Evolutionary conservation across 2,329 filamentous ascomycete genomes (phyloP), one percentile per base, ranked within the genome.

Genomic region (Alternaria arborescens): DNA sequence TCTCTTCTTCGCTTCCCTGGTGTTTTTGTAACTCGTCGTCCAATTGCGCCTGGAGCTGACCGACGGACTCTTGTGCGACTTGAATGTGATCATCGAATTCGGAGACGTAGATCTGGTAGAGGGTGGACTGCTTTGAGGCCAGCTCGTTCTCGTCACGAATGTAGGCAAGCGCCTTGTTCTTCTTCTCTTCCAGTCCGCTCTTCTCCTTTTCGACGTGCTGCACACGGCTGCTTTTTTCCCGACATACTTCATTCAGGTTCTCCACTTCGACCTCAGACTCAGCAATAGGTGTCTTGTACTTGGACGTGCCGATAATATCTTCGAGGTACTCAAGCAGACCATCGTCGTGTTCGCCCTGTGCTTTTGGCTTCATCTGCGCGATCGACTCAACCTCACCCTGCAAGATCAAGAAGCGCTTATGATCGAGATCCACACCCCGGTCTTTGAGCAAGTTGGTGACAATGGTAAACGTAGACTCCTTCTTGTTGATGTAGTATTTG

Each of bases 321-420:
- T 99, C 95, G 0, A 99, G 87, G 67, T 99, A 99, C 78, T 99
- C 95, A 18, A 99, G 85, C 4, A 99, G 86, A 12, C 95, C 95
- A 72, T 99, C 95, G 62, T 99, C 95, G 74, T 98, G 94, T 77
- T 99, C 95, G 70, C 92, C 94, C 42, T 87, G 89, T 4, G 96
- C 95, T 79, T 99, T 99, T 18, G 96, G 86, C 80, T 99, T 99
- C 95, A 99, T 99, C 80, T 98, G 95, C 7, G 95, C 94, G 75
- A 99, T 99, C 0, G 94, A 97, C 78, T 99, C 95, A 60, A 99
- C 95, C 78, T 99, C 95, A 74, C 95, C 95, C 79, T 99, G 95
- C 11, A 99, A 83, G 74, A 99, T 99, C 55, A 99, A 82, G 81
- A 99, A 99, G 61, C 95, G 92, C 81, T 99, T 99, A 82, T 99